phyloP scores from a whole-genome alignment of 805 yeast genomes.

The Wickerhamiella siamensis region DNA sequence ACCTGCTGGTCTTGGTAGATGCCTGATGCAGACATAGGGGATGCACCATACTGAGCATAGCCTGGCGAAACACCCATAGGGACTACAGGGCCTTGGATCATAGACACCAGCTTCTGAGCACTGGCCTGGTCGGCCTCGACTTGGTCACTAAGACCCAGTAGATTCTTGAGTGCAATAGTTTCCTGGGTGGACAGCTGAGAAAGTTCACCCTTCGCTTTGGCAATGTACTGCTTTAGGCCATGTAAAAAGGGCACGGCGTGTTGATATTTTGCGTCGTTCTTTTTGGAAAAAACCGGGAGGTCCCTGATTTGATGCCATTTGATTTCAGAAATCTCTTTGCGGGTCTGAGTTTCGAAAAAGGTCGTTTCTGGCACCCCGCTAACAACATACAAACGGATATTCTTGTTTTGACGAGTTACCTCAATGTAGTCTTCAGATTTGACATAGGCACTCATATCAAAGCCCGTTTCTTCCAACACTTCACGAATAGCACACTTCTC shows the following conservation, averaged over 20 bases:
- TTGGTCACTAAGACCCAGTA: constrained; percentile 18
- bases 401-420: constrained; percentile 68
- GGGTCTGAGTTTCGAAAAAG: constrained; percentile 63
- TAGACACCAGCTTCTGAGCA: constrained; percentile 10
- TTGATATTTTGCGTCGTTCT: constrained; percentile 15
- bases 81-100: constrained; percentile 8
- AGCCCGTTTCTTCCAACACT: constrained; percentile 86
- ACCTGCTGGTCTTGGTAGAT: constrained; percentile 16
- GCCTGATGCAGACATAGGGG: too few species aligned
- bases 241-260: constrained; percentile 28
- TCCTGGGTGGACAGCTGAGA: constrained; percentile 18
- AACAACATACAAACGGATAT: constrained; percentile 67
- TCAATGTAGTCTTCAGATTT: constrained; percentile 64
- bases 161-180: constrained; percentile 20
- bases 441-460: constrained; percentile 56
- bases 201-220: constrained; percentile 20
- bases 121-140: constrained; percentile 9
- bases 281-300: constrained; percentile 22
- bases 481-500: constrained; percentile 83
- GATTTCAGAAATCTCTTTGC: constrained; percentile 76
- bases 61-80: not conserved
- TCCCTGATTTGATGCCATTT: constrained; percentile 42
- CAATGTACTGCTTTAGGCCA: constrained; percentile 23
- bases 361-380: constrained; percentile 65
- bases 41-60: not conserved